Base-by-base conservation (phyloP, 768 basidiomycete species). In the Mycena indigotica region DNA sequence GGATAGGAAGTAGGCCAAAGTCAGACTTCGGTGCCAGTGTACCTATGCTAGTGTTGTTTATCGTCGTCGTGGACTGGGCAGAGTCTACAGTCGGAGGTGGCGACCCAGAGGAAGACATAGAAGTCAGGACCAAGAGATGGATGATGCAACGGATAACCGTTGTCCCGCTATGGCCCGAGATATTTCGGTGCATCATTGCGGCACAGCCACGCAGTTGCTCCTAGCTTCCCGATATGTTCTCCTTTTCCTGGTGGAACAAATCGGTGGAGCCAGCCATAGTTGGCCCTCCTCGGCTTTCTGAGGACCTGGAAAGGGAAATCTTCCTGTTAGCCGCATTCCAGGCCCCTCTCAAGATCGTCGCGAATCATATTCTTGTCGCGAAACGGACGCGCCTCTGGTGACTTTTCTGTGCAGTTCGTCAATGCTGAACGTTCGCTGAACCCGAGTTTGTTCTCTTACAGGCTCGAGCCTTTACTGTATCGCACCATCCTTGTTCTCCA, bases 1-100 rank as follows among this genome's bases (percentile, higher is more conserved):
- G 88, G 28, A 90, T 86, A 0, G 86, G 87, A 6, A 90, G 60
- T 57, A 89, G 73, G 15, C 82, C 80, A 65, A 88, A 85, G 63
- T 90, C 87, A 41, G 54, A 45, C 3, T 52, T 52, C 13, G 3
- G 23, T 26, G 35, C 13, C 28, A 26, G 21, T n/a, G 46, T 48
- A 4, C 13, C 24, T n/a, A n/a, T n/a, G n/a, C n/a, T n/a, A n/a
- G n/a, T n/a, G n/a, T n/a, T n/a, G n/a, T n/a, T n/a, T n/a, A n/a
- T n/a, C 46, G 46, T 48, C 6, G 23, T 8, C 17, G 32, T 35
- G 8, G 8, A 17, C 32, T 8, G 17, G 10, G 8, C 32, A 8
- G 32, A 35, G 32, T 35, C 32, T 17, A 35, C 10, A 35, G 32
- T 8, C 10, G 32, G 32, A 8, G 32, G 8, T 17, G 32, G 32